Evolutionary conservation across 192 early-diverging fungal species (phyloP), one percentile per base, ranked within the genome.

Genomic region (Phycomyces nitens): DNA sequence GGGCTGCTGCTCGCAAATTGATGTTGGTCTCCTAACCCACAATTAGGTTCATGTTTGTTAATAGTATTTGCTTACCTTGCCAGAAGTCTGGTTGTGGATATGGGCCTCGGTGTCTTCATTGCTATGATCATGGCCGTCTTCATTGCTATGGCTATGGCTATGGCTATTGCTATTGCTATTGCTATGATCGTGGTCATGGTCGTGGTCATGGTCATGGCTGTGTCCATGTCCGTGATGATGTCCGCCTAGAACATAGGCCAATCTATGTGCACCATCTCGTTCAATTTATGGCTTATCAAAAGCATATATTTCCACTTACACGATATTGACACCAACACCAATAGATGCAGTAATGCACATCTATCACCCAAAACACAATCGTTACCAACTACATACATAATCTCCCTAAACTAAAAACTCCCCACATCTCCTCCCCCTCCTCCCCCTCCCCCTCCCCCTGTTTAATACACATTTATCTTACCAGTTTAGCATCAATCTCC

Each of bases 271-370:
- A 27, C 51, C 29, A 9, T 63, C 7, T 34, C 15, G 56, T 7
- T 47, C 14, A 20, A 49, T 20, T 34, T 20, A 10, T 52, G 29
- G 22, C 9, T 41, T 71, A 70, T 15, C 43, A 41, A 22, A 67
- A 69, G 14, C 29, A 65, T 49, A 8, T 40, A 6, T 15, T n/a
- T 75, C 61, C 0, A 69, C 83, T 64, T 91, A 82, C 70, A 87
- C 75, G 49, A 90, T 70, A 65, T 94, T 94, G 21, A 94, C 84
- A 43, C 69, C 68, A 21, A 94, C 89, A n/a, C 92, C 92, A 18
- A 89, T 69, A 7, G 72, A 64, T 7, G 92, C 89, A 23, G 87
- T 86, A 47, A 75, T 49, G 53, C 87, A 80, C 90, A 92, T 92
- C 39, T 72, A 57, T n/a, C n/a, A n/a, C n/a, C n/a, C n/a, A n/a